Conservation (phyloP, 2,329 filamentous ascomycete genomes). For the Ascomycota sp. region DNA sequence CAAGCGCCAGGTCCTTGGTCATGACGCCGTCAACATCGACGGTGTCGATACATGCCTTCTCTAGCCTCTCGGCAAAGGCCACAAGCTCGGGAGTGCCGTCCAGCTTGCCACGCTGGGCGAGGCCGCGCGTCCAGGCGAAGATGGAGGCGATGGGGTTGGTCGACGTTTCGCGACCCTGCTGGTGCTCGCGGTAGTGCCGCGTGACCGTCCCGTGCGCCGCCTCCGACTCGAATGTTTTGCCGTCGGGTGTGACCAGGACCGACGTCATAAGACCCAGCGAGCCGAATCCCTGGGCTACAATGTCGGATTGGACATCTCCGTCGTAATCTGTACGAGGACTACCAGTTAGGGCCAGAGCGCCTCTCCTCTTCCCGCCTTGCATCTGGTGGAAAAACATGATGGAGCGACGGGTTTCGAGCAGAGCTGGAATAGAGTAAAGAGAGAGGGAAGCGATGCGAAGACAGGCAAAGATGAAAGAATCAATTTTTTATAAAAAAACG, state of each 20-base stretch:
- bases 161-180: constrained; percentile 91
- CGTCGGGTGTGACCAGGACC: constrained; percentile 87
- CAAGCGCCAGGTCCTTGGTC: constrained; percentile 97
- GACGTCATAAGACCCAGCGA: constrained; percentile 98
- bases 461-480: not conserved
- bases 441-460: not conserved
- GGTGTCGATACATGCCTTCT: constrained; percentile 84
- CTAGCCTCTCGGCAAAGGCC: constrained; percentile 75
- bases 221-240: constrained; percentile 93
- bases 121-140: constrained; percentile 94
- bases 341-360: no score
- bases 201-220: constrained; percentile 97
- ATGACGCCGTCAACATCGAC: constrained; percentile 90
- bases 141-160: constrained; percentile 98
- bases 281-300: constrained; percentile 94
- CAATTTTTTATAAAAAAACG: constrained; percentile 19
- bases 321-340: constrained; percentile 74
- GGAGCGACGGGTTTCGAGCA: no score
- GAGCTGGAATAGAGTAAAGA: no score
- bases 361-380: no score
- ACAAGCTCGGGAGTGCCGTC: constrained; percentile 85
- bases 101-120: constrained; percentile 80
- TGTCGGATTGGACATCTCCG: constrained; percentile 95
- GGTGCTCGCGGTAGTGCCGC: constrained; percentile 95
- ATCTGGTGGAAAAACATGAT: no score